These are phyloP conservation scores for Exophiala sideris DNA, from an alignment of 2,329 filamentous ascomycete genomes.

Conservation along the genomic window DNA sequence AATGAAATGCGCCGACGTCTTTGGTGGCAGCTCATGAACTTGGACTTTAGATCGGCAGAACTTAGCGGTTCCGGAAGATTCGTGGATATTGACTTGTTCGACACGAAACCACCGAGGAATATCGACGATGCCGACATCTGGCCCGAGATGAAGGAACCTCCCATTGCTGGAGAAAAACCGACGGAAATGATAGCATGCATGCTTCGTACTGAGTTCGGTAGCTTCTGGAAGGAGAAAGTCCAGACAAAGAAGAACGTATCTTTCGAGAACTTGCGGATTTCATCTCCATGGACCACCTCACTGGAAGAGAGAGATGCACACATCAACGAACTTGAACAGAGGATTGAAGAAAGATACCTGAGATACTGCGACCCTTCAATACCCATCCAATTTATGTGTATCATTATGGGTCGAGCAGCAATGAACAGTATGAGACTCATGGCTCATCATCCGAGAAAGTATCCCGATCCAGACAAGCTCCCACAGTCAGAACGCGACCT, in stretches of 20 bases:
- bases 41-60: conserved; percentile 41
- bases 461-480: conserved; percentile 30
- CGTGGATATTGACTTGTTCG: conserved; percentile 26
- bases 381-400: conserved; percentile 46
- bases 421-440: conserved; percentile 44
- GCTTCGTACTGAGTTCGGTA: conserved; percentile 59
- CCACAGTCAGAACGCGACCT: conserved; percentile 37
- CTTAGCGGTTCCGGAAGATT: conserved; percentile 30
- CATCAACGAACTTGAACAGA: conserved; percentile 47
- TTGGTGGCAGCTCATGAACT: conserved; percentile 43
- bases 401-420: conserved; percentile 43
- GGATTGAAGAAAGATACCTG: conserved; percentile 55
- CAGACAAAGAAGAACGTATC: conserved; percentile 7
- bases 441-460: conserved; percentile 45
- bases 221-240: conserved; percentile 43
- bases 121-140: conserved; percentile 52
- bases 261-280: conserved; percentile 16
- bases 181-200: conserved; percentile 59
- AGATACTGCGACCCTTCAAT: conserved; percentile 50
- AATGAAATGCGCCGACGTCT: conserved; percentile 39
- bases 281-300: conserved; percentile 19
- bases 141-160: conserved; percentile 47
- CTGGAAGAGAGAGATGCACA: conserved; percentile 36
- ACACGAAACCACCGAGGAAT: conserved; percentile 50
- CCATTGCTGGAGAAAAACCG: conserved; percentile 47